Percentiles rank a stretch among this genome's conserved stretches.
These are phyloP conservation scores for Larix kaempferi DNA, from an alignment of 75 land plant genomes.

Conservation along the genomic window DNA sequence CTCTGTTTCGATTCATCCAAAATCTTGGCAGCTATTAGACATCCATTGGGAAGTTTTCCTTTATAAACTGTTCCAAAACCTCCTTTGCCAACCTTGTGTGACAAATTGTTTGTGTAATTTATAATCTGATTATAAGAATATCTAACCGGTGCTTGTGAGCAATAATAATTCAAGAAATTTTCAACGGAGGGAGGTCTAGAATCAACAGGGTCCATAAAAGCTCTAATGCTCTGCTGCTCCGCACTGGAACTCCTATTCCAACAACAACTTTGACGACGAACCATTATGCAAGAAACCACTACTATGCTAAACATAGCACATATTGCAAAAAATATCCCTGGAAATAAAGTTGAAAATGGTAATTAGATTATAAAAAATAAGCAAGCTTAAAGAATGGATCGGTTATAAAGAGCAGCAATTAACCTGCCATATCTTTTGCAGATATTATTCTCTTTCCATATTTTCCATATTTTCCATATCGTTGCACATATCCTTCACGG, in stretches of 20 bases:
- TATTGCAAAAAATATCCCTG: too few species aligned
- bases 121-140: neutral
- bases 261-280: too few species aligned
- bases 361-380: too few species aligned
- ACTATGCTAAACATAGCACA: too few species aligned
- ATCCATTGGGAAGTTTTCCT: constrained; percentile 11
- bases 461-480: too few species aligned
- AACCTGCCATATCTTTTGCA: too few species aligned
- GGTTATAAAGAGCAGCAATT: too few species aligned
- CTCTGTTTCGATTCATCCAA: neutral
- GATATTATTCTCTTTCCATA: too few species aligned
- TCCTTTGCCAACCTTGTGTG: constrained; percentile 6
- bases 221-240: neutral
- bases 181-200: neutral
- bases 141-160: neutral
- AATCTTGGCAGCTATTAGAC: constrained; percentile 14
- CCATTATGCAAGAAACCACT: too few species aligned
- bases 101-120: constrained; percentile 13
- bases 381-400: too few species aligned
- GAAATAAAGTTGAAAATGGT: too few species aligned
- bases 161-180: neutral
- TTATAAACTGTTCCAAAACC: constrained; percentile 15
- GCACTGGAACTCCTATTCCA: neutral
- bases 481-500: too few species aligned
- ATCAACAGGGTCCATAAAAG: neutral